Evolutionary conservation across 106 monocot species (phyloP).

Genomic region (Acorus gramineus): DNA sequence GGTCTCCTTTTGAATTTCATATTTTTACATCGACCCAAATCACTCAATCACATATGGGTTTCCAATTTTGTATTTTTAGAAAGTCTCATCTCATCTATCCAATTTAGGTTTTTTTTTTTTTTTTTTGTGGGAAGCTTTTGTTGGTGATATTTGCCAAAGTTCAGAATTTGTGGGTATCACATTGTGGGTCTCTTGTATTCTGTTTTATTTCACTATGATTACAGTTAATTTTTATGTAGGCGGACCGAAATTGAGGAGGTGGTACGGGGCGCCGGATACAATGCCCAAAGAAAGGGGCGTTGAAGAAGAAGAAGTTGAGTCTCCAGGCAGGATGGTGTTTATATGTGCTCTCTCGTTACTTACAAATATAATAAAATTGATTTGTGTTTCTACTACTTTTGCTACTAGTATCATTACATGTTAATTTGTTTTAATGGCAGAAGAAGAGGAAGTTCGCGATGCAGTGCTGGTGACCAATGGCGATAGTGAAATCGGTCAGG

Average conservation of each 20-base stretch:
- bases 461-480: slow-evolving; percentile 88
- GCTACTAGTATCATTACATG: too few species aligned
- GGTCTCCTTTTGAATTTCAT: slow-evolving; percentile 14
- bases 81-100: too few species aligned
- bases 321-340: slow-evolving; percentile 15
- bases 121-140: neutral
- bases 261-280: slow-evolving; percentile 88
- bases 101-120: neutral
- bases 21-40: neutral
- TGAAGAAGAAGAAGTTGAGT: slow-evolving; percentile 38
- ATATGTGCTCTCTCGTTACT: neutral
- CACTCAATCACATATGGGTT: too few species aligned
- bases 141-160: too few species aligned
- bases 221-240: slow-evolving; percentile 29
- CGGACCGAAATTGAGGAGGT: slow-evolving; percentile 91
- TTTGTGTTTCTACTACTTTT: neutral
- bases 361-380: neutral
- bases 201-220: neutral
- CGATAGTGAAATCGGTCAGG: slow-evolving; percentile 95
- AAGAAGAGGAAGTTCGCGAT: slow-evolving; percentile 45
- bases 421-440: neutral
- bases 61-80: too few species aligned
- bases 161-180: too few species aligned
- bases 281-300: slow-evolving; percentile 55
- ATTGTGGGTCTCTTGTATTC: too few species aligned